Evolutionary conservation across 2,329 filamentous ascomycete species (phyloP).

Genomic region (Aspergillus floridensis): DNA sequence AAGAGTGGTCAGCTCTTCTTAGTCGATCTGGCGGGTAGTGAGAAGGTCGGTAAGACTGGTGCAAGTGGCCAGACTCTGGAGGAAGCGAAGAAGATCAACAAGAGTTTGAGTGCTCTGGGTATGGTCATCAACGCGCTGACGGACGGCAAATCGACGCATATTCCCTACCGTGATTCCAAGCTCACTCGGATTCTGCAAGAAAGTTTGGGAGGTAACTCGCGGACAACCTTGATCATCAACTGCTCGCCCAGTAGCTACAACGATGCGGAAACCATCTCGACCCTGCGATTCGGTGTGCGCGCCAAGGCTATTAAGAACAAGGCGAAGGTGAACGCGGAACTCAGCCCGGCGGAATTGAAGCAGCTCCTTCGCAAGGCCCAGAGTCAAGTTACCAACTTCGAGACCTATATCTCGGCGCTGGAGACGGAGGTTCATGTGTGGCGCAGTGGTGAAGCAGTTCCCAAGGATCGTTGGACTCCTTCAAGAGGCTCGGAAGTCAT

Average conservation of each 20-base stretch:
- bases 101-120: slow-evolving; percentile 93
- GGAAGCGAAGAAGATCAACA: slow-evolving; percentile 99
- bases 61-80: slow-evolving; percentile 95
- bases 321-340: slow-evolving; percentile 98
- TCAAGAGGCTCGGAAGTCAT: slow-evolving; percentile 58
- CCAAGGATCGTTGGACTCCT: slow-evolving; percentile 82
- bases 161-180: slow-evolving; percentile 97
- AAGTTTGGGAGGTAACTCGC: slow-evolving; percentile 92
- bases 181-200: slow-evolving; percentile 96
- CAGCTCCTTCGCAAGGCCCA: slow-evolving; percentile 88
- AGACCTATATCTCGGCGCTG: slow-evolving; percentile 77
- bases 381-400: slow-evolving; percentile 81
- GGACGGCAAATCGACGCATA: slow-evolving; percentile 92
- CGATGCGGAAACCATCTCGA: slow-evolving; percentile 89
- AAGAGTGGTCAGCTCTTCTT: slow-evolving; percentile 97
- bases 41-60: slow-evolving; percentile 98
- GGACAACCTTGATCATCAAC: slow-evolving; percentile 98
- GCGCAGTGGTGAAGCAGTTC: slow-evolving; percentile 83
- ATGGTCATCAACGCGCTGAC: slow-evolving; percentile 99
- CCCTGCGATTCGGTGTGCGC: slow-evolving; percentile 88
- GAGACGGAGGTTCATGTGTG: slow-evolving; percentile 83
- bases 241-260: slow-evolving; percentile 99
- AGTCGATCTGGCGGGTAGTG: slow-evolving; percentile 95
- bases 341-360: slow-evolving; percentile 94
- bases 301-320: slow-evolving; percentile 99